Base-by-base conservation (phyloP, 768 basidiomycete species). In the Boletus eberwhitei region DNA sequence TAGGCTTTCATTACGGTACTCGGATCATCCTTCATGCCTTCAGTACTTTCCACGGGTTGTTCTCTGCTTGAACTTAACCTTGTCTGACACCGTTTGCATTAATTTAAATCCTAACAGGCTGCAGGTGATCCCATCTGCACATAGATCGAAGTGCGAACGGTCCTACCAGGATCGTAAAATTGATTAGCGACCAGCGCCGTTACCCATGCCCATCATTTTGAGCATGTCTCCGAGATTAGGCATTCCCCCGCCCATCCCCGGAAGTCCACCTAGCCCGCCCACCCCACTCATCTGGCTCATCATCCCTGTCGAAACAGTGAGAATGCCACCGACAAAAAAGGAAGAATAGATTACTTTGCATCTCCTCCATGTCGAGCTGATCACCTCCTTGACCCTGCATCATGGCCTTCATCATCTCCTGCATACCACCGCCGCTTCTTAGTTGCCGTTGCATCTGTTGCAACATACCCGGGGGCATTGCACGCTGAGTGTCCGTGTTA, bases 321-420 rank as follows among this genome's bases (percentile, higher is more conserved):
- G 53, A 50, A 49, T 13, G 39, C 1, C 21, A 29, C 17, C n/a
- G 54, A 48, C 17, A 52, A 35, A 40, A 52, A 55, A 29, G 39
- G 49, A 40, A 54, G 17, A 58, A 52, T 45, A 29, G 73, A 81
- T 59, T 72, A 88, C 92, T 82, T 74, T 93, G 90, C 90, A 95
- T 93, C 70, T 96, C 93, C 55, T 91, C 89, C 88, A 96, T 90
- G 65, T 94, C 93, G 49, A 87, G 76, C 66, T 93, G 85, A 64
- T 94, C 94, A 12, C 90, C 90, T 50, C 90, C 91, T 62, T 90
- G 86, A 11, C 93, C 90, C 63, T 93, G 92, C 90, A 97, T 94
- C 91, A 98, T 94, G 26, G 89, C 87, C 68, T 89, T 90, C 93
- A 96, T 93, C 93, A 96, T 96, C 64, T 96, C 93, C 70, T 94